Conservation (phyloP, 2,329 filamentous ascomycete species). For the Diplodia intermedia region DNA sequence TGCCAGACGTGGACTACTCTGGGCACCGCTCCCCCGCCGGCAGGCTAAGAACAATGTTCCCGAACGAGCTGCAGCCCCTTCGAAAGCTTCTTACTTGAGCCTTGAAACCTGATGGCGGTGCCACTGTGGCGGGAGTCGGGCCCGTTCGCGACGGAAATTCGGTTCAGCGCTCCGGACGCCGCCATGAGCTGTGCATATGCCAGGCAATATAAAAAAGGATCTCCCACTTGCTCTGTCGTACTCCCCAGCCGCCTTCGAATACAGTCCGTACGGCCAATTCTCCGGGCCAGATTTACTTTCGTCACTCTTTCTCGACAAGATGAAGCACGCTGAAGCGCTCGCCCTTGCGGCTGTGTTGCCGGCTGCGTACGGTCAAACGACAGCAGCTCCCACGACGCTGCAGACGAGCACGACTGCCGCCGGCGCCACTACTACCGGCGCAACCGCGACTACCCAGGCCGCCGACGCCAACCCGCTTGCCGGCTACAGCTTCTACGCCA, state of each 20-base stretch:
- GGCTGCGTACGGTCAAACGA: conserved; percentile 6
- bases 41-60: conserved; percentile 26
- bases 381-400: conserved; percentile 35
- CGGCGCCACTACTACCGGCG: conserved; percentile 1
- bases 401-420: conserved; percentile 35
- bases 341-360: conserved; percentile 28
- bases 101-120: conserved; percentile 19
- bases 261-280: not conserved
- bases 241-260: not conserved
- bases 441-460: conserved; percentile 30
- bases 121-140: conserved; percentile 14
- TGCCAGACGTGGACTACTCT: conserved; percentile 2
- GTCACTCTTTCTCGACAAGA: conserved; percentile 5
- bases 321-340: conserved; percentile 23
- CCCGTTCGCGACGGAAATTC: conserved; percentile 18
- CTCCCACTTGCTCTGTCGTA: not conserved
- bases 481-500: conserved; percentile 59
- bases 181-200: conserved; percentile 16
- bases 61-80: conserved; percentile 4
- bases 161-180: conserved; percentile 19
- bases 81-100: conserved; percentile 9
- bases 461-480: conserved; percentile 54
- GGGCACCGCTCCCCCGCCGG: not conserved
- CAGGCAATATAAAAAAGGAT: conserved; percentile 5
- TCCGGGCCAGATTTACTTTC: not conserved